Percentiles rank a stretch among this genome's conserved stretches.
These are phyloP conservation scores for Vinca minor DNA, from an alignment of 257 asterid genomes.

Conservation along the genomic window DNA sequence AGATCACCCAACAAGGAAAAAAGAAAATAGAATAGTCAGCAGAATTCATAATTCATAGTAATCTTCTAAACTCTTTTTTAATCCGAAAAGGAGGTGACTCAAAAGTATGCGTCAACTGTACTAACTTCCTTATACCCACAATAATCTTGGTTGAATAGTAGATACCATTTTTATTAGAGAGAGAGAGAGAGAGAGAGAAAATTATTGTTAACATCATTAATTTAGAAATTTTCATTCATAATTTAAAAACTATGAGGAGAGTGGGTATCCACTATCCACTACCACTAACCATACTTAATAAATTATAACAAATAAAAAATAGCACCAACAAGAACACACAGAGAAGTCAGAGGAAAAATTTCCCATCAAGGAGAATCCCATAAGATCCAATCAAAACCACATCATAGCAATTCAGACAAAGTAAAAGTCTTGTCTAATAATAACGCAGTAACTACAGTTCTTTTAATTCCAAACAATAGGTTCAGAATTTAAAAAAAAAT, in stretches of 20 bases:
- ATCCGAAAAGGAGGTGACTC: slow-evolving; percentile 10
- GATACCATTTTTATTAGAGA: no score
- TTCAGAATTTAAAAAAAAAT: background rate
- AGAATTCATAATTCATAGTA: background rate
- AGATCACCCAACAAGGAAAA: no score
- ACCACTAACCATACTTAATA: slow-evolving; percentile 5
- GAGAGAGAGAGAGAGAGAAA: slow-evolving; percentile 22
- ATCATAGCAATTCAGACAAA: slow-evolving; percentile 4
- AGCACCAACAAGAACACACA: no score
- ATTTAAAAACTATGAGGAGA: slow-evolving; percentile 10
- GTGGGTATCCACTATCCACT: slow-evolving; percentile 30
- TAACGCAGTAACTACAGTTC: no score
- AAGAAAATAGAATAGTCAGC: no score
- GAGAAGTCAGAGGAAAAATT: slow-evolving; percentile 2
- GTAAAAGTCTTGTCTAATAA: no score
- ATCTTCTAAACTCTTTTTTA: slow-evolving; percentile 1
- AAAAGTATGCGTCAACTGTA: slow-evolving; percentile 16
- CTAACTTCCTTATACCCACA: no score
- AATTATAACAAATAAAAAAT: no score
- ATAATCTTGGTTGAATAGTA: no score
- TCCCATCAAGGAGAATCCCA: slow-evolving; percentile 8
- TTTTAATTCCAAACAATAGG: no score
- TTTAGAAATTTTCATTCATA: no score
- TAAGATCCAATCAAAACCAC: slow-evolving; percentile 18
- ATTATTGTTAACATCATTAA: slow-evolving; percentile 15